Evolutionary conservation across 108 stramenopile species (phyloP), one percentile per base, ranked within the genome.

Genomic region (Pseudonitzschia pungens): DNA sequence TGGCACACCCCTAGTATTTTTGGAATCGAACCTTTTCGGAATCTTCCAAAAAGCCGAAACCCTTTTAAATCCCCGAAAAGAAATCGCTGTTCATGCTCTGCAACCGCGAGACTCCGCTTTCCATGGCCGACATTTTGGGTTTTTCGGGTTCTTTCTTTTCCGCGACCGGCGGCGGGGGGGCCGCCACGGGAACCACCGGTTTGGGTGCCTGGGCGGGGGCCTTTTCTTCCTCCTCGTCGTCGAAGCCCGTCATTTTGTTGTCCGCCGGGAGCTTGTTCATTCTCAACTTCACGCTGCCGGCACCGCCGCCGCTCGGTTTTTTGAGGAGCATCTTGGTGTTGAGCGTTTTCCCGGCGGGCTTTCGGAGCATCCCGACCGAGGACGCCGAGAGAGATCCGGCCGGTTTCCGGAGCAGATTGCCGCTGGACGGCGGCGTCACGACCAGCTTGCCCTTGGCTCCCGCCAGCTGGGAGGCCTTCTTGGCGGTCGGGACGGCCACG

Each of bases 31-130:
- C 36, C 36, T n/a, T n/a, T n/a, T n/a, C n/a, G n/a, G n/a, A n/a
- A n/a, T n/a, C n/a, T n/a, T n/a, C n/a, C n/a, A n/a, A n/a, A n/a
- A n/a, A n/a, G n/a, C n/a, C n/a, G n/a, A n/a, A n/a, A n/a, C n/a
- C n/a, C n/a, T n/a, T 20, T 60, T 82, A 86, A 75, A 86, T 45
- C 28, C 76, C 75, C 32, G 87, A 88, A 82, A 95, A 95, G 80
- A 95, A 95, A 68, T 91, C 94, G 55, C 74, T 77, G 70, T 86
- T 95, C 94, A 95, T 95, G 16, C 77, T 73, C 74, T 87, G 82
- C 73, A 92, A 57, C 41, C 85, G 88, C 41, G 81, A 77, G 79
- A 95, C 71, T 53, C 81, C 83, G 20, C 86, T 81, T 69, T 91
- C 84, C 86, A 86, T 84, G 22, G 77, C 72, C 8, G 85, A 77